Evolutionary conservation across 2,329 filamentous ascomycete species (phyloP).

Genomic region (Ophiostoma pallidulum): DNA sequence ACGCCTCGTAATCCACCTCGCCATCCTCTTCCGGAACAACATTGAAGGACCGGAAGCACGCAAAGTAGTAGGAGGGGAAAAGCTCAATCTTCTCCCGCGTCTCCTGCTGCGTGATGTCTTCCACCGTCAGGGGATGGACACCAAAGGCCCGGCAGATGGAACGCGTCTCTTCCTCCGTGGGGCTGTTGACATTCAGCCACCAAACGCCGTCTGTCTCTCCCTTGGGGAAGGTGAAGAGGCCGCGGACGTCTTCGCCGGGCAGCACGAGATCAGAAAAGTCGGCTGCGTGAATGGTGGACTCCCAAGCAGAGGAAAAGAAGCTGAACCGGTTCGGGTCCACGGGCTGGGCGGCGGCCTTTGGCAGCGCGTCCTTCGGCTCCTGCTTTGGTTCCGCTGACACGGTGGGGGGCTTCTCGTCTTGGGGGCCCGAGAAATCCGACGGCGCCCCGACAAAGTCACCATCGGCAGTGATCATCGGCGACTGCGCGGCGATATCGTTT

Average conservation of each 20-base stretch:
- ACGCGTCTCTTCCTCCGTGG: conserved; percentile 78
- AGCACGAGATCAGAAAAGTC: conserved; percentile 82
- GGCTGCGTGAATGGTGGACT: conserved; percentile 84
- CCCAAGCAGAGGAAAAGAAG: conserved; percentile 92
- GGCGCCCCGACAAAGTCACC: conserved; percentile 49
- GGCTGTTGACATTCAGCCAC: conserved; percentile 94
- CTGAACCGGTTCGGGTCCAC: conserved; percentile 74
- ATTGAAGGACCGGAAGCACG: conserved; percentile 90
- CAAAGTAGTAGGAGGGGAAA: conserved; percentile 96
- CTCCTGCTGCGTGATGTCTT: conserved; percentile 93
- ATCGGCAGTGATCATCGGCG: conserved; percentile 39
- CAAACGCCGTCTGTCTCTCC: conserved; percentile 72
- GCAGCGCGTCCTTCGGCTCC: conserved; percentile 20
- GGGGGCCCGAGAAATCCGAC: conserved; percentile 31
- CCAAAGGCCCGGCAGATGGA: conserved; percentile 90
- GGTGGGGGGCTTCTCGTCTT: conserved; percentile 38
- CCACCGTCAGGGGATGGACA: conserved; percentile 88
- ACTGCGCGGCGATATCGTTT: conserved; percentile 19
- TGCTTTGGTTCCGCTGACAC: conserved; percentile 25
- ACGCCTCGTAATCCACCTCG: conserved; percentile 79
- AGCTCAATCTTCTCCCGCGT: conserved; percentile 97
- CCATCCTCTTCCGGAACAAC: conserved; percentile 66
- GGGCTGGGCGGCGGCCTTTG: conserved; percentile 22
- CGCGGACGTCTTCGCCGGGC: conserved; percentile 80
- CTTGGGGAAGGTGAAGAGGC: conserved; percentile 64